Evolutionary conservation across 2,329 filamentous ascomycete species (phyloP), one percentile per base, ranked within the genome.

Genomic region (Beauveria scarabaeidicola): DNA sequence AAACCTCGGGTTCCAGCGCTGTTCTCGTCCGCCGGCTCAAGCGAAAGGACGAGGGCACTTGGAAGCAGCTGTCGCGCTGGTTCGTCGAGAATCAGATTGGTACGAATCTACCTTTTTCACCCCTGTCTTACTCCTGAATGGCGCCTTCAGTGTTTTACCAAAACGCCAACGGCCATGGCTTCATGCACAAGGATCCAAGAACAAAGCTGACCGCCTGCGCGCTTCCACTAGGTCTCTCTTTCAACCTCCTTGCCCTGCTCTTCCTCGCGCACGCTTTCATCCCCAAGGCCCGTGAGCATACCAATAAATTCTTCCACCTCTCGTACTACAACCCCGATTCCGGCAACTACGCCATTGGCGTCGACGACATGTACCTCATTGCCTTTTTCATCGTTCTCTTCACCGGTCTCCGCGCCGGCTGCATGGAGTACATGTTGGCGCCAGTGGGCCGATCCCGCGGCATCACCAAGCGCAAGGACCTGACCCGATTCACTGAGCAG

Each of bases 401-500:
- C 71, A 97, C 91, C 2, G 92, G 89, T 23, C 79, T 97, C 55
- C 87, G 94, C 61, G 92, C 91, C 43, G 85, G 84, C 56, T 79
- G 84, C 60, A 95, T 97, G 84, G 92, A 97, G 71, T 94, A 96
- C 75, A 68, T 95, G 13, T 80, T 97, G 55, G 84, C 85, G 21
- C 94, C 93, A 7, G 74, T 95, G 59, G 92, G 89, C 47, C 85
- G 83, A 64, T 76, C 79, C 52, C 81, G 82, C 63, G 93, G 93
- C 40, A 83, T 97, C 66, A 81, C 81, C 66, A 89, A 87, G 69
- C 80, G 79, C 70, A 97, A 96, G 76, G 84, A 85, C 51, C 77
- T 88, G 61, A 84, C 90, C 52, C 84, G 94, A 61, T 96, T 97
- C 75, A 91, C 91, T 63, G 94, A 99, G 76, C 94, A 99, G 76